Base-by-base conservation (phyloP, 495 filamentous ascomycete genomes). In the Staphylotrichum tortipilum region DNA sequence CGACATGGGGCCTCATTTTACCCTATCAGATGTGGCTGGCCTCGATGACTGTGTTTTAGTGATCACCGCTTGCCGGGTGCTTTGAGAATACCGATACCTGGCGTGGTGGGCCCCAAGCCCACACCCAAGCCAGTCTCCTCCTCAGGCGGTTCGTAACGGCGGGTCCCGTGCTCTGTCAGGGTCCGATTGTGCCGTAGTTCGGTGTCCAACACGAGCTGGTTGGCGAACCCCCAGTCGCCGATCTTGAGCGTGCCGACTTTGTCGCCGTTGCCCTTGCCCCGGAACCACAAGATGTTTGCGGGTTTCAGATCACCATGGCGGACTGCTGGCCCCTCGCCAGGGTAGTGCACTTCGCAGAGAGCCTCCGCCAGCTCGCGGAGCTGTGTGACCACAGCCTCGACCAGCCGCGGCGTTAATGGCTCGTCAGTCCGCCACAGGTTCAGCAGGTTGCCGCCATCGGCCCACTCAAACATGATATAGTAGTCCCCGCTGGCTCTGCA, bases 111-210 rank as follows among this genome's bases (percentile, higher is more conserved):
- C n/a, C n/a, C n/a, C n/a, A n/a, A n/a, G n/a, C n/a, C n/a, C n/a
- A 35, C 28, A 1, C 47, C 29, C 4, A n/a, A n/a, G n/a, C 47
- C 37, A 3, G 23, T 52, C 14, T 17, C 7, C n/a, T 54, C 47
- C 37, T 67, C n/a, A n/a, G 64, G 64, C 3, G 60, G 44, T 23
- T 58, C 50, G 44, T 65, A 67, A 17, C 26, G 38, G 0, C 36
- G 18, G 0, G 62, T 61, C 1, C 56, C 53, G 17, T 37, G 28
- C 15, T 40, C 43, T 7, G 50, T 58, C 18, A 14, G 24, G 0
- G 57, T 65, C 1, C 45, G 57, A 12, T 44, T 41, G 10, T 7
- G 28, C 3, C 47, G 47, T 1, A 49, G 34, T 2, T 46, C 21
- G 1, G 52, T 55, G 4, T 11, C 47, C 0, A 37, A 12, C 7